A percentile compares a stretch with the other conserved stretches of the same genome.
Evolutionary conservation across 2,329 filamentous ascomycete genomes (phyloP).

Genomic region (Epichloe baconii): DNA sequence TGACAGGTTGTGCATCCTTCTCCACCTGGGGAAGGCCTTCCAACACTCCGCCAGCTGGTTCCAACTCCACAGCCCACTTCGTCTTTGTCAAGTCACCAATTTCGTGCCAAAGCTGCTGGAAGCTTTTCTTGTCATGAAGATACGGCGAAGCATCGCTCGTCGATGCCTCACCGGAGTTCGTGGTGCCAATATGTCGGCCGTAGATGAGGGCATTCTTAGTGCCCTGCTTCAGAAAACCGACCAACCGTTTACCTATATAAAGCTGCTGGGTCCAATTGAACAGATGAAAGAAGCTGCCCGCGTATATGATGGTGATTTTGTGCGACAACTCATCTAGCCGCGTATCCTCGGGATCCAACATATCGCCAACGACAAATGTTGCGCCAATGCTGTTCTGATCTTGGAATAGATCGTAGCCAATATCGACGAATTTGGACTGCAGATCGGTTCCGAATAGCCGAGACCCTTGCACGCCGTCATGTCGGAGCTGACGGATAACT

Average conservation of each 20-base stretch:
- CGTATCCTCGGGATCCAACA: conserved; percentile 28
- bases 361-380: conserved; percentile 37
- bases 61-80: conserved; percentile 33
- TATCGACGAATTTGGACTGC: conserved; percentile 35
- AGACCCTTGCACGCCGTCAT: conserved; percentile 34
- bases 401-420: conserved; percentile 52
- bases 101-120: conserved; percentile 40
- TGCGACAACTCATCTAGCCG: conserved; percentile 22
- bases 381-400: conserved; percentile 36
- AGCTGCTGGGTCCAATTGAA: conserved; percentile 35
- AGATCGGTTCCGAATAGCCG: conserved; percentile 39
- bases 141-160: conserved; percentile 21
- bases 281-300: conserved; percentile 37
- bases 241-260: conserved; percentile 29
- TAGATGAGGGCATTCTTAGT: conserved; percentile 34
- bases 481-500: conserved; percentile 33
- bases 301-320: conserved; percentile 34
- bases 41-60: conserved; percentile 15
- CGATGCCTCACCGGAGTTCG: conserved; percentile 12
- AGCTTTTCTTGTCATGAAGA: conserved; percentile 35
- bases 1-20: conserved; percentile 16
- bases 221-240: conserved; percentile 31
- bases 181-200: conserved; percentile 35
- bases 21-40: conserved; percentile 14
- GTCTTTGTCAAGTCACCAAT: conserved; percentile 35